Base-by-base conservation (phyloP, 2,329 filamentous ascomycete genomes). In the Monosporascus sp. region DNA sequence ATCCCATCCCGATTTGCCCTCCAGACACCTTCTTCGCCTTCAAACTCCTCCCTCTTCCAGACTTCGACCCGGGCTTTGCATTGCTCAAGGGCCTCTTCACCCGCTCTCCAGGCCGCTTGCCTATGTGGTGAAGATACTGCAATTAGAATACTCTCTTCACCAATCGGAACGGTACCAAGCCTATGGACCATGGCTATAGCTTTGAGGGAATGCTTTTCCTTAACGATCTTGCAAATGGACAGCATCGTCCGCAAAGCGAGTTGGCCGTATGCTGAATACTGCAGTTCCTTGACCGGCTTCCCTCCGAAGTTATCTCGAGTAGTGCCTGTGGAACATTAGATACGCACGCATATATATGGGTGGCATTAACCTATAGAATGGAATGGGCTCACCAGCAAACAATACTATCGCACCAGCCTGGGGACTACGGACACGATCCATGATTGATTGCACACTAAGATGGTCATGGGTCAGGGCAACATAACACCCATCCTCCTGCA, bases 11-110 rank as follows among this genome's bases (percentile, higher is more conserved):
- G 74, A 72, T 97, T 97, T 55, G 89, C 90, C 72, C 90, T 85
- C 92, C 92, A 97, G 45, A 94, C 80, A 6, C 85, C 89, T 57
- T 88, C 86, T 22, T 84, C 86, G 1, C 81, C 86, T 46, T 81
- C 83, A 75, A 97, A 97, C 68, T 90, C 88, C 74, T 97, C 93
- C 59, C 84, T 77, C 74, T 97, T 97, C 93, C 93, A 97, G 42
- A 99, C 86, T 75, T 99, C 94, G n/a, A 90, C 90, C 59, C 79
- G 84, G 51, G 81, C 82, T 74, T 97, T 99, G 65, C 89, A 90
- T 67, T 83, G 75, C 74, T 97, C 93, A 54, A 97, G 73, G 36
- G 91, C 88, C 72, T 95, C 90, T 74, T 97, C 93, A 0, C 89
- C 93, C 0, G 88, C 93, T 62, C 76, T 74, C 93, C 93, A 99